Conservation (phyloP, 305 asterid genomes). For the Solanum hybrid region DNA sequence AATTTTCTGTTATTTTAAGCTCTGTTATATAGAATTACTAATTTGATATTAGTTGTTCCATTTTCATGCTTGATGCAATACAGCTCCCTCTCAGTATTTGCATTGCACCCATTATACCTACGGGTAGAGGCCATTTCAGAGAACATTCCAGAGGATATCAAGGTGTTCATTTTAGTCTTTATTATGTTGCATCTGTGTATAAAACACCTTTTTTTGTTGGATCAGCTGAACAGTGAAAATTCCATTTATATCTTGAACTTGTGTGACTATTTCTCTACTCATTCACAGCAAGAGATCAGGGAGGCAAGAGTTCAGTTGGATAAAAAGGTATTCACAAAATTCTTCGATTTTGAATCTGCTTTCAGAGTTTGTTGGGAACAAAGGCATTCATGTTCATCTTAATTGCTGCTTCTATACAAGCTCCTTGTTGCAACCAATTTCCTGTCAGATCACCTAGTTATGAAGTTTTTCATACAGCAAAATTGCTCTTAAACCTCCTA, state of each 20-base stretch:
- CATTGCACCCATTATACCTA: constrained; percentile 90
- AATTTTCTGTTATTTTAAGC: not conserved
- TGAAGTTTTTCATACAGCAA: not conserved
- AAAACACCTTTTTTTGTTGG: not conserved
- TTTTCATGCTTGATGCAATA: constrained; percentile 10
- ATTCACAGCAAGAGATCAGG: constrained; percentile 69
- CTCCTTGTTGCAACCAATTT: not conserved
- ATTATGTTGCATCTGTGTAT: not conserved
- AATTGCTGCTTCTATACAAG: not conserved
- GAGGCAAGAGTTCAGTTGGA: constrained; percentile 50
- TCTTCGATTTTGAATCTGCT: not conserved
- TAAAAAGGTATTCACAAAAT: constrained; percentile 46
- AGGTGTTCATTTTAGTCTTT: constrained; percentile 30
- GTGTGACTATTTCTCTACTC: not conserved
- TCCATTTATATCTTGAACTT: not conserved
- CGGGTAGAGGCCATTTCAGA: constrained; percentile 79
- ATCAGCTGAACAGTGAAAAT: not conserved
- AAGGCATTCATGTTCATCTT: not conserved
- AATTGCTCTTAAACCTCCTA: not conserved
- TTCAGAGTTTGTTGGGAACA: not conserved
- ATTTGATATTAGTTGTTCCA: constrained; percentile 4
- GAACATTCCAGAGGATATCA: constrained; percentile 55
- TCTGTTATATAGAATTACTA: not conserved
- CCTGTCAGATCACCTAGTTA: not conserved
- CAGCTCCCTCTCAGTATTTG: constrained; percentile 98